A percentile compares a stretch with the other conserved stretches of the same genome.
Conservation (phyloP, 164 flowering plant genomes). For the Kalanchoe fedtschenkoi region DNA sequence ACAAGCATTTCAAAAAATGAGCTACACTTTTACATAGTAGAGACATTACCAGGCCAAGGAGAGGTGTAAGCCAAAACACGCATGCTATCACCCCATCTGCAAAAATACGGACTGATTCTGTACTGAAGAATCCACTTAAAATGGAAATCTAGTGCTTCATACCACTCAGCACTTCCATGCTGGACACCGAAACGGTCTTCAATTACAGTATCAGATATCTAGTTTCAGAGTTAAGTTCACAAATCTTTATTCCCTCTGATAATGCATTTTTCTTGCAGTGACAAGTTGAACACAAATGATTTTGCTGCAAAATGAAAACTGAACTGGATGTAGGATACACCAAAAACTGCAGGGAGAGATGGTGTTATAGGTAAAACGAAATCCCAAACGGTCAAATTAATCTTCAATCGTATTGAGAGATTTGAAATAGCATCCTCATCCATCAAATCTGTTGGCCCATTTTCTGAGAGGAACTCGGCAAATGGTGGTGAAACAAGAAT, state of each 20-base stretch:
- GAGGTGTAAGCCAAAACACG: conserved; percentile 87
- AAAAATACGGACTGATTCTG: conserved; percentile 87
- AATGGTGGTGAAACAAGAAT: conserved; percentile 57
- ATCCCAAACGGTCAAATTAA: conserved; percentile 87
- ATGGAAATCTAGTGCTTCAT: conserved; percentile 66
- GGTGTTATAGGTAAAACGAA: conserved; percentile 77
- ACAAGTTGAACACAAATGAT: not conserved
- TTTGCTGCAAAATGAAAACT: not conserved
- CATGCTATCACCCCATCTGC: conserved; percentile 94
- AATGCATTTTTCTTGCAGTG: not conserved
- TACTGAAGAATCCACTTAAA: conserved; percentile 96
- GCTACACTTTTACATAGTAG: not conserved
- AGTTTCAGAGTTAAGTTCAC: conserved; percentile 18
- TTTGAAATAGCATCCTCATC: conserved; percentile 70
- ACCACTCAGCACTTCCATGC: conserved; percentile 88
- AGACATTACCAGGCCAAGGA: conserved; percentile 84
- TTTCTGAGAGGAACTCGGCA: conserved; percentile 53
- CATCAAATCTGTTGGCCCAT: conserved; percentile 76
- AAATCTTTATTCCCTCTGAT: not conserved
- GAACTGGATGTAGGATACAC: conserved; percentile 62
- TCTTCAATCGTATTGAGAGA: conserved; percentile 59
- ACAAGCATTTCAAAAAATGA: not conserved
- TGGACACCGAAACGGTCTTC: conserved; percentile 91
- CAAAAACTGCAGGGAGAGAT: conserved; percentile 96
- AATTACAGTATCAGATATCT: conserved; percentile 96